Base-by-base conservation (phyloP, 805 yeast species). In the Metschnikowia borealis region DNA sequence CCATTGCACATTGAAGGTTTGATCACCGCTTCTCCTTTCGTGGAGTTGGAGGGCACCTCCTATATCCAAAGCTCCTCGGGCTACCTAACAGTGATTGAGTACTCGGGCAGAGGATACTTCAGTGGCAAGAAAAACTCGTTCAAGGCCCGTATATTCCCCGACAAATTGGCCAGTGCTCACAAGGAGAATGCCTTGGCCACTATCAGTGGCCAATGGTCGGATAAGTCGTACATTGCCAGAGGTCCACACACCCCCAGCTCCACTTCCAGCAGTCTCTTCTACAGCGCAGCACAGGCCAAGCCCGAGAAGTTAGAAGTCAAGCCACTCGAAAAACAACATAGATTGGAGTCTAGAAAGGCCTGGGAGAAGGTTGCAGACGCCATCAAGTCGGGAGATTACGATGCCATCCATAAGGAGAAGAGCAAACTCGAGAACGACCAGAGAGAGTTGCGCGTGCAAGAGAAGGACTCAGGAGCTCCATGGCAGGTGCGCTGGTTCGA, bases 1-100 rank as follows among this genome's bases (percentile, higher is more conserved):
- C 89, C 96, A 13, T 76, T 94, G 60, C 98, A 94, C 69, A 86
- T 92, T 54, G 99, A 92, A 70, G 98, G 99, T 29, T 80, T 92
- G 51, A 70, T 92, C 54, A 83, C 86, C 56, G 97, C 96, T 10
- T 78, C 96, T 2, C 99, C 99, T 29, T 92, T 85, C 67, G 96
- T 91, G 47, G 99, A 94, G 73, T 78, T 94, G 55, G 97, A 92
- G 63, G 95, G 95, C 52, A 83, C 83, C 58, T 80, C 95, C n/a
- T 82, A 75, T 62, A 89, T 94, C 64, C 95, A 87, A 69, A 77
- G 89, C 42, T 84, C 94, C 13, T 77, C 80, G 46, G 98, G 98
- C 20, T 84, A 83, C 69, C 66, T 78, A 54, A 79, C 90, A 14
- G 77, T 79, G 31, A 72, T 94, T 52, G 96, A 88, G 61, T 94